A percentile compares a stretch with the other conserved stretches of the same genome.
These are phyloP conservation scores for Corylus heterophylla DNA, from an alignment of 306 rosid genomes.

Conservation along the genomic window DNA sequence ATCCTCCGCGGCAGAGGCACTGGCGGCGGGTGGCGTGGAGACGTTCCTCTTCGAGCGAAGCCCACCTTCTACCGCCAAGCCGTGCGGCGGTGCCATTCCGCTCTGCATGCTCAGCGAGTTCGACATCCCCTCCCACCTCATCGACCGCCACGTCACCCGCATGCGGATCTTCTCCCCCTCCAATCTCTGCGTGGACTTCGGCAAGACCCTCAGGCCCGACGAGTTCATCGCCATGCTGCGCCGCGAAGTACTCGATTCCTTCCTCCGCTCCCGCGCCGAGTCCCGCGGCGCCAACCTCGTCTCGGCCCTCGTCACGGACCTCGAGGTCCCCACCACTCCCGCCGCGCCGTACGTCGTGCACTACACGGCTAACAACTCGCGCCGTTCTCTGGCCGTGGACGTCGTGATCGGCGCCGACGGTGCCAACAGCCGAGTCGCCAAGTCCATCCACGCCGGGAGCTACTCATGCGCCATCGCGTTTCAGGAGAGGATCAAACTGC, in stretches of 20 bases:
- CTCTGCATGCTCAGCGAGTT: constrained; percentile 91
- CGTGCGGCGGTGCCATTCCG: constrained; percentile 98
- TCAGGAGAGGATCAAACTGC: constrained; percentile 75
- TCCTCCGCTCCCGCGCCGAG: constrained; percentile 76
- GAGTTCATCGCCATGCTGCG: constrained; percentile 95
- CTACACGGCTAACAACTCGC: constrained; percentile 45
- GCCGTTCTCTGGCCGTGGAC: constrained; percentile 58
- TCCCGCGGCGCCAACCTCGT: constrained; percentile 61
- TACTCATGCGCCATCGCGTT: constrained; percentile 84
- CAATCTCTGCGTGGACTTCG: constrained; percentile 84
- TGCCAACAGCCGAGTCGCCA: constrained; percentile 83
- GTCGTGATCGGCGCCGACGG: constrained; percentile 89
- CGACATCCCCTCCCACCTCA: constrained; percentile 67
- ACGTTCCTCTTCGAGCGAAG: constrained; percentile 76
- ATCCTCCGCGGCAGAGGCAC: constrained; percentile 85
- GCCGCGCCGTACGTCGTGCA: constrained; percentile 56
- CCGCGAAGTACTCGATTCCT: constrained; percentile 87
- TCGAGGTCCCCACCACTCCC: constrained; percentile 49
- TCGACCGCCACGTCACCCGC: constrained; percentile 75
- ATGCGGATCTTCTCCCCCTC: constrained; percentile 89
- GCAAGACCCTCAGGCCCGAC: constrained; percentile 62
- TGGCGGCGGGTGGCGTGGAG: constrained; percentile 77
- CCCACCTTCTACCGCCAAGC: constrained; percentile 69
- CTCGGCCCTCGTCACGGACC: constrained; percentile 59
- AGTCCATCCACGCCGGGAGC: constrained; percentile 65